Conservation (phyloP, 2,329 filamentous ascomycete genomes). For the Aureobasidium namibiae region DNA sequence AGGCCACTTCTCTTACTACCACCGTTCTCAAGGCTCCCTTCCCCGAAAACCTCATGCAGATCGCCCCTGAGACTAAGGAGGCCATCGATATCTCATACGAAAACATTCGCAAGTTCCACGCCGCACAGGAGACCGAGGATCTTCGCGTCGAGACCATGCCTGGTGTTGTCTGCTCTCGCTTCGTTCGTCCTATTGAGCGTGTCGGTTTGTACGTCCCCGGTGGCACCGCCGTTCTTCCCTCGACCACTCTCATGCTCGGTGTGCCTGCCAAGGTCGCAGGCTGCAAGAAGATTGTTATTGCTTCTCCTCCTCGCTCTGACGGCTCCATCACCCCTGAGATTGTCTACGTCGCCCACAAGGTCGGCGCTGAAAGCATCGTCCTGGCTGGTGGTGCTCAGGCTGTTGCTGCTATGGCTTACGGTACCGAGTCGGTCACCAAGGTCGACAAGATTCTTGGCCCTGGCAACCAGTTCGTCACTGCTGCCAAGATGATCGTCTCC, state of each 20-base stretch:
- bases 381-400: slow-evolving; percentile 93
- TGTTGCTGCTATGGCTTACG: slow-evolving; percentile 93
- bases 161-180: slow-evolving; percentile 87
- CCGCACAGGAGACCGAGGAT: slow-evolving; percentile 78
- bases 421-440: slow-evolving; percentile 87
- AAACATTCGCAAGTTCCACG: slow-evolving; percentile 91
- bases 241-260: slow-evolving; percentile 94
- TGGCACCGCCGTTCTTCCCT: slow-evolving; percentile 92
- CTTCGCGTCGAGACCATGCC: slow-evolving; percentile 95
- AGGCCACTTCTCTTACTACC: slow-evolving; percentile 81
- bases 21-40: slow-evolving; percentile 88
- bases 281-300: slow-evolving; percentile 88
- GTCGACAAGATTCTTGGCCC: slow-evolving; percentile 98
- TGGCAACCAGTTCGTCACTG: slow-evolving; percentile 97
- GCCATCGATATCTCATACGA: slow-evolving; percentile 93
- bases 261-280: slow-evolving; percentile 97
- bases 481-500: slow-evolving; percentile 95
- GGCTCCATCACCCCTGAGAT: slow-evolving; percentile 93
- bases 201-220: slow-evolving; percentile 96
- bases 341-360: slow-evolving; percentile 93
- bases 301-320: slow-evolving; percentile 81
- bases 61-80: slow-evolving; percentile 72
- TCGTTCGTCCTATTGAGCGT: slow-evolving; percentile 82
- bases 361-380: slow-evolving; percentile 91
- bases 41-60: slow-evolving; percentile 73